Evolutionary conservation across 2,329 filamentous ascomycete species (phyloP), one percentile per base, ranked within the genome.

Genomic region (Botryotinia convoluta): DNA sequence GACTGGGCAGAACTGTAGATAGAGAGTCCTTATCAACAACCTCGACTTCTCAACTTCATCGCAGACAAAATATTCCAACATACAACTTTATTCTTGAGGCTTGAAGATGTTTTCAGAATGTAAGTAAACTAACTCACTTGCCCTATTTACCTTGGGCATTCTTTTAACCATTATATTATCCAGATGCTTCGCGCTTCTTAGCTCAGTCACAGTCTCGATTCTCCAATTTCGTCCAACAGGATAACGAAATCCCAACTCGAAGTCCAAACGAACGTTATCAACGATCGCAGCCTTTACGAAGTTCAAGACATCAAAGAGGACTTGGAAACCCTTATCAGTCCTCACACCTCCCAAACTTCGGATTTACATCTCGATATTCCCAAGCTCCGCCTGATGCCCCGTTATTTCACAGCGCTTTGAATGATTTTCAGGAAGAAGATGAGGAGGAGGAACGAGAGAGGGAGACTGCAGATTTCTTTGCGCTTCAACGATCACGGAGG

Each of bases 161-260:
- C 29, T 64, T 74, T 74, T 73, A 75, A 76, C 67, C 54, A 69
- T 65, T 71, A 67, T 32, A 26, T 29, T 39, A 72, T 71, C 35
- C 54, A 71, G 96, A 98, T 91, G 96, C 96, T 80, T 98, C 95
- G 78, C 92, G 92, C 79, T 99, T 99, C 83, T 90, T 99, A 79
- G 93, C 95, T 75, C 96, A 98, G 88, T 98, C 95, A 77, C 95
- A 97, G 86, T 97, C 95, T 75, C 92, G 94, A 76, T 86, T 98
- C 79, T 93, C 92, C 77, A 90, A 85, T 82, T 90, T 94, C 71
- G 88, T 86, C 84, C 89, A 92, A 81, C 83, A 88, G 74, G 89
- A 89, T 73, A 72, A 72, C 29, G 71, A 72, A 69, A 39, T 71
- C 51, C 79, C 79, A 32, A 75, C 77, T 68, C 79, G 77, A 85